Base-by-base conservation (phyloP, 805 yeast species). In the Metschnikowia anglica region DNA sequence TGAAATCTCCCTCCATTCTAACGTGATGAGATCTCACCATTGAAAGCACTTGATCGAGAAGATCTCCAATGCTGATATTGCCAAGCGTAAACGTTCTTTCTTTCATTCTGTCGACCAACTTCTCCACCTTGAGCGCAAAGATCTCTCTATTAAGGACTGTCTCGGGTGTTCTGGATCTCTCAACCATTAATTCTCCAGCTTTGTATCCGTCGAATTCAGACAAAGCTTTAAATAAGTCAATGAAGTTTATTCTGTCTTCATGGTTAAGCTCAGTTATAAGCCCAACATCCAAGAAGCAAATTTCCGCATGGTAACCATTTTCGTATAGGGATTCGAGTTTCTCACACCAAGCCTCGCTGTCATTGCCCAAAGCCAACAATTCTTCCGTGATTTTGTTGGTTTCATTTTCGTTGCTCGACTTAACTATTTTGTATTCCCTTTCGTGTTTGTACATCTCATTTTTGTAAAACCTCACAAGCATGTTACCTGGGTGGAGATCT, bases 1-100 rank as follows among this genome's bases (percentile, higher is more conserved):
- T 82, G 59, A 93, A 93, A 63, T 93, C 99, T 5, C 96, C 95
- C 59, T 93, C 99, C 96, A 93, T 86, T 58, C 97, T 76, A 17
- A 93, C 99, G 63, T 93, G 99, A 62, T 93, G 99, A 9, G 73
- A 70, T 48, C 98, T 72, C 15, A 93, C 98, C 97, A 93, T 89
- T 3, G 82, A 72, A 45, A 93, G 73, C 74, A 91, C 90, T 56
- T 81, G 85, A 53, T 88, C 93, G 44, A 93, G 70, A 44, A 93
- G 69, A 56, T 90, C 97, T 3, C 98, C 97, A 49, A 93, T 87
- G 27, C 91, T 85, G 11, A 93, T 83, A 35, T 88, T 85, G 0
- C 98, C 98, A 39, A 93, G 69, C 1, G 97, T 87, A 59, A 93
- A 93, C 0, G 99, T 93, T 43, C 96, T 73, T 58, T 84, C 78